Percentiles rank a stretch among this genome's conserved stretches.
phyloP scores from a whole-genome alignment of 768 basidiomycete genomes.

The Tremella fuciformis region DNA sequence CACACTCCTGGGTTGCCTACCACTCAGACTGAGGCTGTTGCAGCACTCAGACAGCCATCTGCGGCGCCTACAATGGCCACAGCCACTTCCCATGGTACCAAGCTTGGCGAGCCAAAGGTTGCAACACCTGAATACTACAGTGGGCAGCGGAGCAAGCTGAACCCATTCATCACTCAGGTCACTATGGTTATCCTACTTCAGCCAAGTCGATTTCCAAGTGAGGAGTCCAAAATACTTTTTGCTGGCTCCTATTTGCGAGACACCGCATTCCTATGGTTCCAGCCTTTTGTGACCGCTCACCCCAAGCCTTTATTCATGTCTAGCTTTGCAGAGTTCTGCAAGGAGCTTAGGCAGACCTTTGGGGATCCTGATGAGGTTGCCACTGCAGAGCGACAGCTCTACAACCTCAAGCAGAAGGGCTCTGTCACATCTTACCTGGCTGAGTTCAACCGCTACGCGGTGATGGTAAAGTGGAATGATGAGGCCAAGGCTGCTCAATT shows the following conservation, averaged over 20 bases:
- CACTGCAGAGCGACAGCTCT: slow-evolving; percentile 18
- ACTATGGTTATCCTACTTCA: slow-evolving; percentile 23
- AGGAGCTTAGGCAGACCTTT: slow-evolving; percentile 13
- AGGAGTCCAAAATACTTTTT: slow-evolving; percentile 16
- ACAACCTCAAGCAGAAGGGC: slow-evolving; percentile 13
- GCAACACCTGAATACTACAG: slow-evolving; percentile 17
- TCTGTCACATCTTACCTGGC: slow-evolving; percentile 17
- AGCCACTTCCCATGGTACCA: slow-evolving; percentile 4
- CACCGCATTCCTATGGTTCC: slow-evolving; percentile 23
- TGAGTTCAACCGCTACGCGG: slow-evolving; percentile 13
- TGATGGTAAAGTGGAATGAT: slow-evolving; percentile 18
- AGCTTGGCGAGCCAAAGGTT: slow-evolving; percentile 10
- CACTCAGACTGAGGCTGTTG: no score
- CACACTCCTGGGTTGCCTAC: not conserved
- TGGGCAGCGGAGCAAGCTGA: slow-evolving; percentile 12
- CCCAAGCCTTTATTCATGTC: slow-evolving; percentile 10
- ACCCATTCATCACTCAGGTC: slow-evolving; percentile 21
- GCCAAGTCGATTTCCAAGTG: slow-evolving; percentile 15
- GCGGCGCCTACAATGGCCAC: not conserved
- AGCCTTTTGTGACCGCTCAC: slow-evolving; percentile 10
- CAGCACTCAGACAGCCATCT: not conserved
- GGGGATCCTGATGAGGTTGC: no score
- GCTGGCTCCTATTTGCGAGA: slow-evolving; percentile 20
- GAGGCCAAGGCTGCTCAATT: slow-evolving; percentile 24
- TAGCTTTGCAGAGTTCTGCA: slow-evolving; percentile 13